Evolutionary conservation across 2,329 filamentous ascomycete species (phyloP).

Genomic region (Ceratocystiopsis minuta): DNA sequence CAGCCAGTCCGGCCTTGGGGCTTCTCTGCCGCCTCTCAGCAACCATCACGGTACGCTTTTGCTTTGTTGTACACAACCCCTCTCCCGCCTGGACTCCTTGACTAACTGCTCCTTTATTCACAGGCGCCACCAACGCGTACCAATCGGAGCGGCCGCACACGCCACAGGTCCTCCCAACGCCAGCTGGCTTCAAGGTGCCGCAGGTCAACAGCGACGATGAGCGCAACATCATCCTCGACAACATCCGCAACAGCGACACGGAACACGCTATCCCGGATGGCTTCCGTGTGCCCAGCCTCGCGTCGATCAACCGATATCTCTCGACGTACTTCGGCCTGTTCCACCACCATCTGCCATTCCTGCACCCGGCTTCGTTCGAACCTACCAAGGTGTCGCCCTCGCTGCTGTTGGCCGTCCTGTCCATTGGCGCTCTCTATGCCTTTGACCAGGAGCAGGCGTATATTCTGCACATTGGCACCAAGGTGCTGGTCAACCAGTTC

Average conservation of each 20-base stretch:
- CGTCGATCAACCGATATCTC: slow-evolving; percentile 76
- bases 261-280: slow-evolving; percentile 72
- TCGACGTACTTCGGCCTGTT: slow-evolving; percentile 95
- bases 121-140: slow-evolving; percentile 17
- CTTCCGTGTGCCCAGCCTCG: slow-evolving; percentile 68
- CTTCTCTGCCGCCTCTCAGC: slow-evolving; percentile 50
- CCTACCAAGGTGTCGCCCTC: slow-evolving; percentile 66
- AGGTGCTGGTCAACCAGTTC: slow-evolving; percentile 92
- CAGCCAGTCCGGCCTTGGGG: slow-evolving; percentile 32
- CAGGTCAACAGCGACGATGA: slow-evolving; percentile 75
- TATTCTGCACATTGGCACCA: slow-evolving; percentile 92
- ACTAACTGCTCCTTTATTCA: too few species aligned
- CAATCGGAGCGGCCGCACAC: slow-evolving; percentile 49
- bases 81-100: background rate
- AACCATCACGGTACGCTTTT: slow-evolving; percentile 46
- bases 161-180: slow-evolving; percentile 51
- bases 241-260: slow-evolving; percentile 63
- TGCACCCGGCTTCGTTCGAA: slow-evolving; percentile 82
- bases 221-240: slow-evolving; percentile 67
- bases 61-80: too few species aligned
- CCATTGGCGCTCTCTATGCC: slow-evolving; percentile 88
- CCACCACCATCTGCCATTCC: slow-evolving; percentile 88
- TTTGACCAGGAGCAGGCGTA: slow-evolving; percentile 96
- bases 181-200: slow-evolving; percentile 51
- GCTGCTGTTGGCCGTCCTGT: slow-evolving; percentile 73